phyloP scores from a whole-genome alignment of 1,284 basidiomycete genomes.

The Xerocomus amazonicus region DNA sequence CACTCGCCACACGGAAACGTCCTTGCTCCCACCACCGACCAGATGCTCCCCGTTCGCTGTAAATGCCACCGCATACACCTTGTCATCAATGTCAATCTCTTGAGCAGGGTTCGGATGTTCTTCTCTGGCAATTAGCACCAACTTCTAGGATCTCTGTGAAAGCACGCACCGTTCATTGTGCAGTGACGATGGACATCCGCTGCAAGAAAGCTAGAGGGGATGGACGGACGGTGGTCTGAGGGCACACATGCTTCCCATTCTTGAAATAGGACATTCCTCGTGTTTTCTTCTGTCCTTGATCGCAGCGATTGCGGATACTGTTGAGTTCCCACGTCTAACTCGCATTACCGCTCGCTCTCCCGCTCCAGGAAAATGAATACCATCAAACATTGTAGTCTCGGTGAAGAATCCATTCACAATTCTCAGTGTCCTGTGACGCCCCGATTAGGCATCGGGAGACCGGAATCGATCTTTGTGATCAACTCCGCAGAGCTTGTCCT shows the following conservation, averaged over 20 bases:
- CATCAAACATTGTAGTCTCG: no score
- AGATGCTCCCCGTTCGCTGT: constrained; percentile 1
- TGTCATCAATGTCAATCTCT: neutral
- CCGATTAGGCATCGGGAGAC: no score
- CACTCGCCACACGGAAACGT: neutral
- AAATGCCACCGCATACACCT: neutral
- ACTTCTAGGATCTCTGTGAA: neutral
- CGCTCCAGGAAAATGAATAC: no score
- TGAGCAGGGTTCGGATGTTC: neutral
- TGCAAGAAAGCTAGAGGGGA: neutral
- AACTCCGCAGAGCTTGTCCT: no score
- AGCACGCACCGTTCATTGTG: neutral
- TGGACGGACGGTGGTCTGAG: neutral
- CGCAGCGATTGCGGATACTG: no score
- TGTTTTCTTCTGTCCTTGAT: neutral
- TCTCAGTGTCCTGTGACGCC: no score
- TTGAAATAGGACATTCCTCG: neutral
- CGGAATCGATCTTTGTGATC: no score
- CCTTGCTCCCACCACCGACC: neutral
- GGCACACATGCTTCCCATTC: neutral
- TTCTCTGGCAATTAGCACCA: neutral
- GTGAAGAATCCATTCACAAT: no score
- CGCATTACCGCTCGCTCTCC: no score
- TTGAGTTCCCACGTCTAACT: no score
- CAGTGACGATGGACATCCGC: neutral